Evolutionary conservation across 2,329 filamentous ascomycete genomes (phyloP).

Genomic region (Beauveria sp.): DNA sequence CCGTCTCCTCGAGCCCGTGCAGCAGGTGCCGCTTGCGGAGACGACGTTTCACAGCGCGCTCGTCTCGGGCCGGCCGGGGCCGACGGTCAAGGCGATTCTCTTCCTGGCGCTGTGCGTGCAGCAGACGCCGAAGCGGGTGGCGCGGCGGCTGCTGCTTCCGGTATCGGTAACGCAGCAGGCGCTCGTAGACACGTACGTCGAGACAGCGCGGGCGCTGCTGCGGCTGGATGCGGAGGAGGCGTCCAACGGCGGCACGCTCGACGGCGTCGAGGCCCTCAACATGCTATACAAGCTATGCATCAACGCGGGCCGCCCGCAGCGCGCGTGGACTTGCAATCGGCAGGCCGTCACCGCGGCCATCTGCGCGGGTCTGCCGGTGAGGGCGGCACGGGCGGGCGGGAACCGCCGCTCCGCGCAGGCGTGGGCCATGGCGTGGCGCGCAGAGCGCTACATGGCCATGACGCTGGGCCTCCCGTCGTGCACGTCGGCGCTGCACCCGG

Average conservation of each 20-base stretch:
- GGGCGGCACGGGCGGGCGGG: background rate
- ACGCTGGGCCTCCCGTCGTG: slow-evolving; percentile 45
- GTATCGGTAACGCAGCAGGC: slow-evolving; percentile 30
- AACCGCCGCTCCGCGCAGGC: slow-evolving; percentile 12
- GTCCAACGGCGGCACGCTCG: slow-evolving; percentile 39
- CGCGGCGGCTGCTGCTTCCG: slow-evolving; percentile 21
- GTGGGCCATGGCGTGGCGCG: slow-evolving; percentile 32
- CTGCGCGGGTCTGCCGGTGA: background rate
- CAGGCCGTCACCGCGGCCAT: slow-evolving; percentile 41
- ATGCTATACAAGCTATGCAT: slow-evolving; percentile 45
- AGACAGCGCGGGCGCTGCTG: slow-evolving; percentile 36
- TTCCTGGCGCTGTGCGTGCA: slow-evolving; percentile 35
- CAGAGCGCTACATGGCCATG: slow-evolving; percentile 43
- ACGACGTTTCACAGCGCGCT: slow-evolving; percentile 30
- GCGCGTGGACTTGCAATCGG: slow-evolving; percentile 44
- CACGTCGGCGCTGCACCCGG: slow-evolving; percentile 21
- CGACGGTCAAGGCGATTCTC: slow-evolving; percentile 31
- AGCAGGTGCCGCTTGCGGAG: slow-evolving; percentile 13
- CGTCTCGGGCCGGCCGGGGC: slow-evolving; percentile 26
- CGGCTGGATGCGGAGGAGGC: slow-evolving; percentile 32
- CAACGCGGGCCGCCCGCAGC: slow-evolving; percentile 46
- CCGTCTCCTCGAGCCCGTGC: slow-evolving; percentile 11
- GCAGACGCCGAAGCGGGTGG: slow-evolving; percentile 28
- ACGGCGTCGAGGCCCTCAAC: slow-evolving; percentile 45
- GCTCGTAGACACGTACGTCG: slow-evolving; percentile 37